Evolutionary conservation across 495 filamentous ascomycete genomes (phyloP), one percentile per base, ranked within the genome.

Genomic region (Trichoderma orchidacearum): DNA sequence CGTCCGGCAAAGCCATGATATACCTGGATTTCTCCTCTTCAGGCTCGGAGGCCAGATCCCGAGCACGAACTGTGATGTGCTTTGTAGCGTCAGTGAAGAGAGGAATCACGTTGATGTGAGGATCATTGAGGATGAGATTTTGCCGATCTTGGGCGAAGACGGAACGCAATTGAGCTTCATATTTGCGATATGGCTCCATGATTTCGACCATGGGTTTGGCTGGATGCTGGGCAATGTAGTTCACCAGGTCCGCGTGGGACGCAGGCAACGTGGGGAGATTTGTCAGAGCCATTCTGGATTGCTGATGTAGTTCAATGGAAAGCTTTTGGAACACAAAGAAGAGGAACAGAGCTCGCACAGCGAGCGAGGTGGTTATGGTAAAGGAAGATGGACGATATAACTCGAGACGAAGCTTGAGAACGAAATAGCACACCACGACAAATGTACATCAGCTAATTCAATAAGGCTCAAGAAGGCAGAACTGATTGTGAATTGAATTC

Each of bases 81-180:
- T 68, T 55, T 27, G 84, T 81, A 60, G 75, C 69, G 1, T 76
- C 72, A 55, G 74, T 76, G 64, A 86, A 91, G 21, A 94, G 63
- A 7, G 88, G 85, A 7, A 89, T 69, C 29, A 85, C 66, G 63
- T 90, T 94, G 67, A 85, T 68, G 54, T 76, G 63, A 23, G 77
- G 76, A 60, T 87, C 78, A 35, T 79, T 67, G 21, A 87, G 68
- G 35, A 74, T 65, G 11, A 77, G 68, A 60, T 87, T 76, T 21
- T 72, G 64, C 2, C 82, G 81, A 11, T 85, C 71, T 66, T 90
- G 87, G 34, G 88, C 87, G 63, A 82, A 92, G 27, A 82, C 65
- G 62, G 84, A 81, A 25, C 89, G 83, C 5, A 89, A 66, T 51
- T 78, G 75, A 21, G 79, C 74, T 59, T 92, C 88, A 55, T 80